phyloP scores from a whole-genome alignment of 2,329 filamentous ascomycete species.

The Cadophora sp. region DNA sequence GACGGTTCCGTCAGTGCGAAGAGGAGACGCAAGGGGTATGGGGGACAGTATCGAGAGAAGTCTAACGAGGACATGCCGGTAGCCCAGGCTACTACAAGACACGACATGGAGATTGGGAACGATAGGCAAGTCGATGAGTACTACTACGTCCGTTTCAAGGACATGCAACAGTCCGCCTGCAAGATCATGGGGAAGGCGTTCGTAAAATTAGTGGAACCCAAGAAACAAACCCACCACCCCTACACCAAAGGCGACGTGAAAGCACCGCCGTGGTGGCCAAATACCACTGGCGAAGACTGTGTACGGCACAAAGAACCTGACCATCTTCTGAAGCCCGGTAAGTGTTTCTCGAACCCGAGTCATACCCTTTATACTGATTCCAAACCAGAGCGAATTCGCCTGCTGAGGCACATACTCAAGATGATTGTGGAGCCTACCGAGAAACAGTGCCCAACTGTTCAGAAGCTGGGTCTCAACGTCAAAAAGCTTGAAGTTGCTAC shows the following conservation, averaged over 20 bases:
- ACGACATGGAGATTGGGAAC: constrained; percentile 59
- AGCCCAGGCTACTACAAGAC: constrained; percentile 34
- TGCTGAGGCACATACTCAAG: constrained; percentile 65
- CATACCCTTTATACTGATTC: not conserved
- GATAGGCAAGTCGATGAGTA: constrained; percentile 61
- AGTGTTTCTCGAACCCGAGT: constrained; percentile 25
- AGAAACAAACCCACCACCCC: constrained; percentile 77
- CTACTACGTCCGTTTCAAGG: constrained; percentile 66
- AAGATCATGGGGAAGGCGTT: constrained; percentile 78
- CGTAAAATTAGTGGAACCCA: constrained; percentile 77
- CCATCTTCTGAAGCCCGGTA: constrained; percentile 72
- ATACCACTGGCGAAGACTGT: constrained; percentile 58
- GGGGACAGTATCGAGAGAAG: constrained; percentile 20
- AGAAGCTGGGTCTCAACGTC: constrained; percentile 55
- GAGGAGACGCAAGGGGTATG: constrained; percentile 33
- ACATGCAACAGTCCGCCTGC: constrained; percentile 73
- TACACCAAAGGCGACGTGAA: constrained; percentile 71
- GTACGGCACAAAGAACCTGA: constrained; percentile 77
- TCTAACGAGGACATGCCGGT: constrained; percentile 31
- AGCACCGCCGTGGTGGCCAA: constrained; percentile 71
- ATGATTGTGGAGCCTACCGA: constrained; percentile 53
- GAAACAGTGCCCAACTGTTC: constrained; percentile 52
- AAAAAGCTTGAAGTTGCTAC: constrained; percentile 64
- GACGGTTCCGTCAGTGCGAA: constrained; percentile 32
- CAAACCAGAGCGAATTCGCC: constrained; percentile 60